Percentiles rank a stretch among this genome's conserved stretches.
These are phyloP conservation scores for Batkoa obscura DNA, from an alignment of 371 early-diverging fungal genomes.

Conservation along the genomic window DNA sequence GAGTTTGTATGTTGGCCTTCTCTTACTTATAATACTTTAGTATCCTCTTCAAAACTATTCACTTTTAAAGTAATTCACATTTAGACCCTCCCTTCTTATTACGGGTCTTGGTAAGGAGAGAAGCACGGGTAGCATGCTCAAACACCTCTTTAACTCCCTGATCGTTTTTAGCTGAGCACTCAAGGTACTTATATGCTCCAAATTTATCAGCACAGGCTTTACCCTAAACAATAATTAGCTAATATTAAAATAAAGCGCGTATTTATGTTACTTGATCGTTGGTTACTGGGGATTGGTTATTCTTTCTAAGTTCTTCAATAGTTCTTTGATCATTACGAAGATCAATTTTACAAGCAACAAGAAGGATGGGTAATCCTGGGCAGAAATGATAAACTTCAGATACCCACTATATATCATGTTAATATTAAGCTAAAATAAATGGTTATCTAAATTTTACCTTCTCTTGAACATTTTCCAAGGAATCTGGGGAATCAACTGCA, in stretches of 20 bases:
- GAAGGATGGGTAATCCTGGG: slow-evolving; percentile 65
- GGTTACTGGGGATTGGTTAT: slow-evolving; percentile 60
- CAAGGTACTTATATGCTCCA: slow-evolving; percentile 77
- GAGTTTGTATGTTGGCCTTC: too few relatives aligned
- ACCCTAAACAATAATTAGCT: slow-evolving; percentile 24
- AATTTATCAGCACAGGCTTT: slow-evolving; percentile 55
- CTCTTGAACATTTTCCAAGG: slow-evolving; percentile 82
- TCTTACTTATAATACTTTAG: too few relatives aligned
- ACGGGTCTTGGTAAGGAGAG: slow-evolving; percentile 38
- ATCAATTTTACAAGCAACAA: slow-evolving; percentile 87
- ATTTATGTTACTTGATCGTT: slow-evolving; percentile 11
- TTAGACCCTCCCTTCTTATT: slow-evolving; percentile 8
- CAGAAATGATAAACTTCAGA: slow-evolving; percentile 83
- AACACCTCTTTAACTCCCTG: slow-evolving; percentile 90
- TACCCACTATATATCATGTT: slow-evolving; percentile 48
- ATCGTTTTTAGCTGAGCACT: slow-evolving; percentile 85
- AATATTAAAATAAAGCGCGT: background rate
- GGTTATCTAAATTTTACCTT: slow-evolving; percentile 24
- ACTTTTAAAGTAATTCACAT: too few relatives aligned
- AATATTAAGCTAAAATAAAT: background rate
- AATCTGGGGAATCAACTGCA: slow-evolving; percentile 82
- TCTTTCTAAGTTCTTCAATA: slow-evolving; percentile 56
- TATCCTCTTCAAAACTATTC: too few relatives aligned
- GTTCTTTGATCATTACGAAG: slow-evolving; percentile 60
- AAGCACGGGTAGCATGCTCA: slow-evolving; percentile 78